These are phyloP conservation scores for Stentor roeselii DNA, from an alignment of 73 alveolate species.

Conservation along the genomic window DNA sequence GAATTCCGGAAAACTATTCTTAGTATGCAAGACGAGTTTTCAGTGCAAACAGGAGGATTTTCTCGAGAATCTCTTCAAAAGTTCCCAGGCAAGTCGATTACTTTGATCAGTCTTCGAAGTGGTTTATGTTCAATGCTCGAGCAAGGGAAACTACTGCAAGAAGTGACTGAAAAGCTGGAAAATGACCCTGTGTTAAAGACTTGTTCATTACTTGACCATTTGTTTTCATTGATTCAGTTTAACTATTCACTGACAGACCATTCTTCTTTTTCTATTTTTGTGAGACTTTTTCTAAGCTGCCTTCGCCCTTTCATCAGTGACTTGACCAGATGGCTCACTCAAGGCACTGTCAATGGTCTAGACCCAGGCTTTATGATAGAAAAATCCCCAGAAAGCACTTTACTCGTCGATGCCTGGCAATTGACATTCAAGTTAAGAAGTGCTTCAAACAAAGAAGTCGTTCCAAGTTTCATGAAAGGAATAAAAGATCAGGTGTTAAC, in stretches of 20 bases:
- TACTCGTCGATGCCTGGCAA: not conserved
- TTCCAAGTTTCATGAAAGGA: conserved; percentile 2
- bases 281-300: not conserved
- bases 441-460: not conserved
- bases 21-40: not conserved
- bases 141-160: not conserved
- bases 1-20: not conserved
- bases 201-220: not conserved
- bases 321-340: not conserved
- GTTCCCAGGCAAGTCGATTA: not conserved
- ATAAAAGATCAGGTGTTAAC: not conserved
- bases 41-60: conserved; percentile 10
- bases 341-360: not conserved
- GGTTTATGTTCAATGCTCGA: not conserved
- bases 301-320: not conserved
- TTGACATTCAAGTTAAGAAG: not conserved
- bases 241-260: conserved; percentile 12
- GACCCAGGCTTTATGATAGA: not conserved
- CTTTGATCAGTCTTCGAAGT: not conserved
- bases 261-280: not conserved
- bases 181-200: not conserved
- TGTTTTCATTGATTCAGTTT: not conserved
- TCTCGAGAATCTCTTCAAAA: not conserved
- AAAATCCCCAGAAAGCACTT: not conserved
- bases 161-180: not conserved